Evolutionary conservation across 768 basidiomycete genomes (phyloP).

Genomic region (Mycena filopes): DNA sequence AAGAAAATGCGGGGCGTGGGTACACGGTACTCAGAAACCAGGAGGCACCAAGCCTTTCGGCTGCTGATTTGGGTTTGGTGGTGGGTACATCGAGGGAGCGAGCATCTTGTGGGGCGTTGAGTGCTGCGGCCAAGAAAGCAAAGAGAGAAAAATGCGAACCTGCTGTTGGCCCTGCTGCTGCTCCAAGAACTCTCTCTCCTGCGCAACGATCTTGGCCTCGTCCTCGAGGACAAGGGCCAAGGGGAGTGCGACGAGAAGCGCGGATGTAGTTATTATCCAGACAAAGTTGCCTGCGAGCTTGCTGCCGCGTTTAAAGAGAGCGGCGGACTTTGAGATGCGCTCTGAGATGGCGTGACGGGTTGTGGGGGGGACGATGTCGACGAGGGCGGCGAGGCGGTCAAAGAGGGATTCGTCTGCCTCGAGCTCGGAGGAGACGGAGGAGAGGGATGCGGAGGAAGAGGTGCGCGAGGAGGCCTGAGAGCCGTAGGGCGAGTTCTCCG

Average conservation of each 20-base stretch:
- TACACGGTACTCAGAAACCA: slow-evolving; percentile 49
- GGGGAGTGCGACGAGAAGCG: slow-evolving; percentile 92
- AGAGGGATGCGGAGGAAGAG: slow-evolving; percentile 77
- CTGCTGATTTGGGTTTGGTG: slow-evolving; percentile 51
- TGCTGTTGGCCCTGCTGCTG: slow-evolving; percentile 94
- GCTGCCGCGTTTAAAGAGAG: slow-evolving; percentile 72
- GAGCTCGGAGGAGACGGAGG: slow-evolving; percentile 79
- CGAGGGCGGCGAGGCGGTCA: slow-evolving; percentile 91
- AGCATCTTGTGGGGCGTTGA: slow-evolving; percentile 69
- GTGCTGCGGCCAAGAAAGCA: slow-evolving; percentile 11
- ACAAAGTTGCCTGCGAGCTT: slow-evolving; percentile 88
- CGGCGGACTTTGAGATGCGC: slow-evolving; percentile 66
- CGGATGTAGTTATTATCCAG: slow-evolving; percentile 95
- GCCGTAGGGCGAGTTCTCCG: slow-evolving; percentile 84
- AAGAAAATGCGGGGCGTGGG: slow-evolving; percentile 25
- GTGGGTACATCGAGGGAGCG: slow-evolving; percentile 68
- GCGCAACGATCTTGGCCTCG: slow-evolving; percentile 92
- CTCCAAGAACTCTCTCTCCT: slow-evolving; percentile 93
- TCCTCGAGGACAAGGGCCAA: slow-evolving; percentile 94
- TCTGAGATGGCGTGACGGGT: slow-evolving; percentile 83
- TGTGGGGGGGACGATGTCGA: slow-evolving; percentile 94
- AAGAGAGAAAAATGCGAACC: slow-evolving; percentile 61
- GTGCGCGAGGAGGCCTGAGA: slow-evolving; percentile 81
- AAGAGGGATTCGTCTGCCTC: slow-evolving; percentile 83
- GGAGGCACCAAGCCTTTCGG: slow-evolving; percentile 82